These are phyloP conservation scores for Trichopus zeylanicus DNA, from an alignment of 116 monocot species.

Conservation along the genomic window DNA sequence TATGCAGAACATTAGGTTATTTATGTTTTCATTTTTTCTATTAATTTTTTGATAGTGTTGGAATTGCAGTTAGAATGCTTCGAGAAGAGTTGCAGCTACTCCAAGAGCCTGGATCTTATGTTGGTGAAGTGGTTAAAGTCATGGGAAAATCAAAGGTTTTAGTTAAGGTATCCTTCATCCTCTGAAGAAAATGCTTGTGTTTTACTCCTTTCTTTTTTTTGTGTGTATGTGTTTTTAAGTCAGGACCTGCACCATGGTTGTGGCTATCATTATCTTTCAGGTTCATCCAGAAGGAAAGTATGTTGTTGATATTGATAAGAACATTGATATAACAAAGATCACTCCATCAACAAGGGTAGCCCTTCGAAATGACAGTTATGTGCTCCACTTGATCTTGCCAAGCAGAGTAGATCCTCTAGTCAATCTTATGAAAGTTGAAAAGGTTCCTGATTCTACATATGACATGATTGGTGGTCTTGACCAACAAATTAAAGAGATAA, in stretches of 20 bases:
- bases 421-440: slow-evolving; percentile 70
- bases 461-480: slow-evolving; percentile 63
- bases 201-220: neutral
- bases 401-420: slow-evolving; percentile 81
- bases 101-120: slow-evolving; percentile 88
- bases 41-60: neutral
- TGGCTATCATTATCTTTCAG: slow-evolving; percentile 6
- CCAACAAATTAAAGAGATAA: slow-evolving; percentile 68
- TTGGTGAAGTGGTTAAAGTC: slow-evolving; percentile 85
- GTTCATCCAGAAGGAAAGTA: slow-evolving; percentile 95
- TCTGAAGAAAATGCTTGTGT: neutral
- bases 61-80: slow-evolving; percentile 2
- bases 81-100: slow-evolving; percentile 80
- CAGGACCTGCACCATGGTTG: too few relatives aligned
- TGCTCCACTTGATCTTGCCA: slow-evolving; percentile 75
- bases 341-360: slow-evolving; percentile 91
- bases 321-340: slow-evolving; percentile 87
- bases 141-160: slow-evolving; percentile 96
- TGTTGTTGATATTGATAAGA: slow-evolving; percentile 83
- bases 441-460: slow-evolving; percentile 61
- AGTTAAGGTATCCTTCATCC: slow-evolving; percentile 57
- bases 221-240: too few relatives aligned
- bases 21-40: too few relatives aligned
- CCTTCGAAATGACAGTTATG: slow-evolving; percentile 89
- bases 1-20: too few relatives aligned